Evolutionary conservation across 2,329 filamentous ascomycete species (phyloP).

Genomic region (Berkeleyomyces rouxiae): DNA sequence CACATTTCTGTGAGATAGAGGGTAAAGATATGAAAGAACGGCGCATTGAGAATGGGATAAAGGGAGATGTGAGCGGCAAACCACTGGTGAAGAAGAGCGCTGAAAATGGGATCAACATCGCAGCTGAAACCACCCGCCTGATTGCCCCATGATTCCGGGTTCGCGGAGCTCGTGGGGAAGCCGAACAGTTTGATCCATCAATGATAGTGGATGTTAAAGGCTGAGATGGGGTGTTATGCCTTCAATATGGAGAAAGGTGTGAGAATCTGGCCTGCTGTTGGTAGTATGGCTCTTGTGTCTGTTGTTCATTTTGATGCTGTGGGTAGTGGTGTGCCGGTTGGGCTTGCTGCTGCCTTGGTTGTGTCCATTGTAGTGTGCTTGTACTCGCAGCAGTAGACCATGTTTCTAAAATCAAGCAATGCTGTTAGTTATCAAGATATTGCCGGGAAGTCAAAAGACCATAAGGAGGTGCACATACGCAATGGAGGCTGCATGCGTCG

Average conservation of each 20-base stretch:
- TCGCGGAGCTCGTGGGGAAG: too few relatives aligned
- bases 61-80: neutral
- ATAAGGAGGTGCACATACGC: neutral
- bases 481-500: neutral
- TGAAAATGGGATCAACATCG: too few relatives aligned
- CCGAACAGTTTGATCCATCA: too few relatives aligned
- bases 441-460: too few relatives aligned
- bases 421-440: too few relatives aligned
- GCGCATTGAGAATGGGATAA: neutral
- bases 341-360: neutral
- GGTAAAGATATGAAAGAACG: neutral
- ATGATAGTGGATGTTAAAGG: neutral
- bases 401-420: too few relatives aligned
- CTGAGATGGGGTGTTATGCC: neutral
- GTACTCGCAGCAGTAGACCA: too few relatives aligned
- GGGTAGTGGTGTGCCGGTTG: neutral
- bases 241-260: neutral
- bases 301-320: neutral
- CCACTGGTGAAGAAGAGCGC: neutral
- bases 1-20: neutral
- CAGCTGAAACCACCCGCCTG: too few relatives aligned
- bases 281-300: neutral
- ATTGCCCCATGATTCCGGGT: too few relatives aligned
- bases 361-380: neutral
- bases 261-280: neutral